Evolutionary conservation across 2,329 filamentous ascomycete species (phyloP).

Genomic region (Orbilia quercus): DNA sequence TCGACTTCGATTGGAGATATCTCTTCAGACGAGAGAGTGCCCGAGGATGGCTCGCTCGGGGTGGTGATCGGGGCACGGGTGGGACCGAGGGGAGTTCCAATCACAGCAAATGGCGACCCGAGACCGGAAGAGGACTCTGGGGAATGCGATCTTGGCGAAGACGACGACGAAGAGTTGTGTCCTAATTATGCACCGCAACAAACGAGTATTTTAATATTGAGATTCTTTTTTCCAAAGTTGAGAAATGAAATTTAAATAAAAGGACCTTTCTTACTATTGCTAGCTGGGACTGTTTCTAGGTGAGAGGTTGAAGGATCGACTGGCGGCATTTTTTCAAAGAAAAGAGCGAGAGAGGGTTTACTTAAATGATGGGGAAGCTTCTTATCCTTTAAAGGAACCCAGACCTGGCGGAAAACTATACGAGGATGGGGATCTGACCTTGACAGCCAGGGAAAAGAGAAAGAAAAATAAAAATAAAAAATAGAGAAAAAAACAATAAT

Average conservation of each 20-base stretch:
- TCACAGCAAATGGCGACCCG: conserved; percentile 54
- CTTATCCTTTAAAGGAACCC: conserved; percentile 53
- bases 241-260: neutral
- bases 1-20: conserved; percentile 56
- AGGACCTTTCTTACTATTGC: conserved; percentile 37
- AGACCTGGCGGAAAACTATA: conserved; percentile 41
- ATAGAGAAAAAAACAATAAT: conserved; percentile 40
- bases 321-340: conserved; percentile 52
- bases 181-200: conserved; percentile 18
- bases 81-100: conserved; percentile 56
- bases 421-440: conserved; percentile 55
- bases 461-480: too few relatives aligned
- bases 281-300: conserved; percentile 22
- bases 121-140: conserved; percentile 54
- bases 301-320: conserved; percentile 53
- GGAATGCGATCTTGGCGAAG: conserved; percentile 56
- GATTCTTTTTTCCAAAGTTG: conserved; percentile 1
- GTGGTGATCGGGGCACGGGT: conserved; percentile 55
- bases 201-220: conserved; percentile 4
- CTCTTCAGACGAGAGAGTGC: conserved; percentile 51
- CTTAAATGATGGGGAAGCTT: conserved; percentile 56
- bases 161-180: conserved; percentile 52
- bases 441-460: conserved; percentile 45
- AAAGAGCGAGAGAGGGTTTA: conserved; percentile 47
- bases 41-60: conserved; percentile 53